A percentile compares a stretch with the other conserved stretches of the same genome.
Evolutionary conservation across 805 yeast genomes (phyloP).

Genomic region (Sugiyamaella boreocaroliniensis): DNA sequence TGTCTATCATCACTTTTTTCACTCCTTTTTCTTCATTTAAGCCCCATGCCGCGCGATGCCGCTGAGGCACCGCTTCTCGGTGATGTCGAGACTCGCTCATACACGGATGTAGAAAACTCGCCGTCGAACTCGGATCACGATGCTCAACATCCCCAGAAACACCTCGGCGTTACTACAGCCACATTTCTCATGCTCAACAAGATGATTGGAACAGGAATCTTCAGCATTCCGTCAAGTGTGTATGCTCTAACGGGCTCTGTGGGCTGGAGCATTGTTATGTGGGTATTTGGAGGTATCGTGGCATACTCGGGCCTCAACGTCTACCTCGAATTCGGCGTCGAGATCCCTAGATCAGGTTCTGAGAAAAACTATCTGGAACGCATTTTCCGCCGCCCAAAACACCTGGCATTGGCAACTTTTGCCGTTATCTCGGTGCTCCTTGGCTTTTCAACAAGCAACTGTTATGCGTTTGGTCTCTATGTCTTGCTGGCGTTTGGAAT

Average conservation of each 20-base stretch:
- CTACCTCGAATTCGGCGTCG: slow-evolving; percentile 59
- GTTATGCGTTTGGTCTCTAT: slow-evolving; percentile 60
- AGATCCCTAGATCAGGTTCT: slow-evolving; percentile 61
- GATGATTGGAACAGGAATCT: slow-evolving; percentile 71
- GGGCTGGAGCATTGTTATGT: slow-evolving; percentile 48
- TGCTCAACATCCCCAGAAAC: neutral
- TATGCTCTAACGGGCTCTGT: slow-evolving; percentile 52
- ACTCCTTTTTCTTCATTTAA: too few relatives aligned
- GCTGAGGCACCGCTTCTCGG: neutral
- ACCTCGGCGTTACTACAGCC: slow-evolving; percentile 31
- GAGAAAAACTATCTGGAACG: slow-evolving; percentile 61
- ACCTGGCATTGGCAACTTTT: slow-evolving; percentile 43
- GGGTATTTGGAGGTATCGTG: slow-evolving; percentile 58
- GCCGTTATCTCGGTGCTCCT: slow-evolving; percentile 50
- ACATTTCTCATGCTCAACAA: slow-evolving; percentile 50
- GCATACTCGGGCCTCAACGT: slow-evolving; percentile 50
- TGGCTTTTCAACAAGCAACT: slow-evolving; percentile 57
- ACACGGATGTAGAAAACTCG: neutral
- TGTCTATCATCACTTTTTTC: too few relatives aligned
- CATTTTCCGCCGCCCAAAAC: slow-evolving; percentile 48
- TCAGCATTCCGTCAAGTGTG: slow-evolving; percentile 60
- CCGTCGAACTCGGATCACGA: neutral
- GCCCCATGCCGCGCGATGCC: too few relatives aligned
- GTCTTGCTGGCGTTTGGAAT: slow-evolving; percentile 40
- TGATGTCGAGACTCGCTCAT: neutral